phyloP scores from a whole-genome alignment of 805 yeast species.

The Candida tammaniensis region DNA sequence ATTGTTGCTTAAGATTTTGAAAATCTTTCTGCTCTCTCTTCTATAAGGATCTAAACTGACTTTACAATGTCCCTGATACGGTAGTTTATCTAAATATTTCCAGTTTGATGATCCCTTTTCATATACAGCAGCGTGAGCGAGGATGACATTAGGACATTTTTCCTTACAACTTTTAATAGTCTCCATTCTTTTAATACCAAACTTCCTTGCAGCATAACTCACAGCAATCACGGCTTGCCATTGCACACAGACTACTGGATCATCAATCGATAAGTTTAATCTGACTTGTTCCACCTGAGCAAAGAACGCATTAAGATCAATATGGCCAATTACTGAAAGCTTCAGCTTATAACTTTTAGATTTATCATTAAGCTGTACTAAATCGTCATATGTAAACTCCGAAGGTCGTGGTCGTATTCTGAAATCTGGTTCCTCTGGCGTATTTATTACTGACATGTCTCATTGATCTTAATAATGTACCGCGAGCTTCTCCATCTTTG shows the following conservation, averaged over 20 bases:
- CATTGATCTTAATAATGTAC: too few relatives aligned
- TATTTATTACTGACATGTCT: slow-evolving; percentile 11
- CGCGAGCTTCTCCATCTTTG: too few relatives aligned
- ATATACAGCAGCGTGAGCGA: slow-evolving; percentile 93
- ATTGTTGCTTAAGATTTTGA: slow-evolving; percentile 56
- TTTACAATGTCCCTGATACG: slow-evolving; percentile 64
- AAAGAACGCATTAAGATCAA: slow-evolving; percentile 93
- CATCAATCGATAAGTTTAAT: slow-evolving; percentile 57
- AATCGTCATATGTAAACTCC: slow-evolving; percentile 46
- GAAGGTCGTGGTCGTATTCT: slow-evolving; percentile 24
- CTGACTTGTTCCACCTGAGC: slow-evolving; percentile 91
- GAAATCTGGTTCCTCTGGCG: slow-evolving; percentile 3
- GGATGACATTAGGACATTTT: slow-evolving; percentile 72
- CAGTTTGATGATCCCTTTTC: slow-evolving; percentile 81
- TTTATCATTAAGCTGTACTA: slow-evolving; percentile 46
- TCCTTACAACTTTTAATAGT: slow-evolving; percentile 60
- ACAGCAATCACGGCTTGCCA: slow-evolving; percentile 92
- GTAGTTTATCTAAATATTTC: slow-evolving; percentile 64
- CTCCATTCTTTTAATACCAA: slow-evolving; percentile 79
- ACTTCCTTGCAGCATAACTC: slow-evolving; percentile 82
- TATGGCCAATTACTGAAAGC: slow-evolving; percentile 74
- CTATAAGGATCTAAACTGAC: slow-evolving; percentile 91
- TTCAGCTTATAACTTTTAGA: slow-evolving; percentile 58
- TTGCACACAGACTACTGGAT: slow-evolving; percentile 92
- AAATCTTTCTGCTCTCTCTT: slow-evolving; percentile 77